phyloP scores from a whole-genome alignment of 371 early-diverging fungal species.

The Capillidium heterosporum region DNA sequence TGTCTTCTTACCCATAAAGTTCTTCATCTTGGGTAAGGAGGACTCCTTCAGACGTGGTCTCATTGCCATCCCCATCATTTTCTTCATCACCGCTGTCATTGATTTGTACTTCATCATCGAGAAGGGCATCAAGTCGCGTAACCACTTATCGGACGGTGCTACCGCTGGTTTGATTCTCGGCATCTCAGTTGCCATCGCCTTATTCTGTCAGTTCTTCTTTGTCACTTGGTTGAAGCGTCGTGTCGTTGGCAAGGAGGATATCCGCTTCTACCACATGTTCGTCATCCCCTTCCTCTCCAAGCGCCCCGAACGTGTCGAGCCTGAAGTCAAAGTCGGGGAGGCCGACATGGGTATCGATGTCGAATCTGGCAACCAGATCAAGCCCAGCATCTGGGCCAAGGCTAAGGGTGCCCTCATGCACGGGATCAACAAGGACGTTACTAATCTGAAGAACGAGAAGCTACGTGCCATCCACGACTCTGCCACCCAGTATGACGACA shows the following conservation, averaged over 20 bases:
- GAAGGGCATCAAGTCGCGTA: slow-evolving; percentile 39
- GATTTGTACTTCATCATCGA: slow-evolving; percentile 50
- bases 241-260: slow-evolving; percentile 35
- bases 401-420: slow-evolving; percentile 8
- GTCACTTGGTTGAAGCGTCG: slow-evolving; percentile 42
- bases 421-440: slow-evolving; percentile 38
- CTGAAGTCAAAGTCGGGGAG: not conserved
- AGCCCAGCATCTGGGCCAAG: slow-evolving; percentile 5
- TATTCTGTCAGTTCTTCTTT: slow-evolving; percentile 36
- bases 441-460: slow-evolving; percentile 23
- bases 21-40: slow-evolving; percentile 28
- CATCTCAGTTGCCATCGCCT: slow-evolving; percentile 24
- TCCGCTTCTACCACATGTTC: slow-evolving; percentile 48
- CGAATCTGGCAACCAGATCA: not conserved
- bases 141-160: slow-evolving; percentile 12
- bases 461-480: slow-evolving; percentile 28
- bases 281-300: slow-evolving; percentile 24
- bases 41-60: slow-evolving; percentile 59
- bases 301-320: slow-evolving; percentile 14
- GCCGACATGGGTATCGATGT: not conserved
- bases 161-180: slow-evolving; percentile 32
- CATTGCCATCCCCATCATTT: slow-evolving; percentile 55
- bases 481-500: slow-evolving; percentile 47
- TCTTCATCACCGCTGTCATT: slow-evolving; percentile 48
- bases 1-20: slow-evolving; percentile 42